phyloP scores from a whole-genome alignment of 352 stramenopile species.

The Blastocystis sp. region DNA sequence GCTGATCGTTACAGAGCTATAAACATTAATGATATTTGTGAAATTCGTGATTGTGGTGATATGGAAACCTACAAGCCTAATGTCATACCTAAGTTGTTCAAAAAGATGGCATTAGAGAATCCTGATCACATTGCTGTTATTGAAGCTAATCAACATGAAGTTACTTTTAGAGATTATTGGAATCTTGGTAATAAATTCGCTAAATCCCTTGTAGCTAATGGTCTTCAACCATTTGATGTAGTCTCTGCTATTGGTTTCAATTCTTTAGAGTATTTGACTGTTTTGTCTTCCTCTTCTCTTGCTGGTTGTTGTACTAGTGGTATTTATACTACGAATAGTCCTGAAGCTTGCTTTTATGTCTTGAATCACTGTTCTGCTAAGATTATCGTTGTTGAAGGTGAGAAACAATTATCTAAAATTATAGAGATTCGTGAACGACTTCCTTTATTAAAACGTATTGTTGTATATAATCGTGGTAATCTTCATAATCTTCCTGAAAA shows the following conservation, averaged over 20 bases:
- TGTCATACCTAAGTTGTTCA: slow-evolving; percentile 4
- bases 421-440: slow-evolving; percentile 45
- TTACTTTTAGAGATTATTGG: slow-evolving; percentile 45
- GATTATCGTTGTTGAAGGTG: slow-evolving; percentile 58
- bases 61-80: background rate
- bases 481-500: background rate
- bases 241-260: slow-evolving; percentile 72
- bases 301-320: slow-evolving; percentile 57
- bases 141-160: background rate
- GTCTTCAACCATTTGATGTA: slow-evolving; percentile 54
- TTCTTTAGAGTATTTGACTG: slow-evolving; percentile 60
- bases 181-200: slow-evolving; percentile 55
- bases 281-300: slow-evolving; percentile 61
- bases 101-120: background rate
- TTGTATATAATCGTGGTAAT: slow-evolving; percentile 23
- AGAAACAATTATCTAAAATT: slow-evolving; percentile 58
- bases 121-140: slow-evolving; percentile 7
- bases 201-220: slow-evolving; percentile 56
- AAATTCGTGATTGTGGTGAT: slow-evolving; percentile 15
- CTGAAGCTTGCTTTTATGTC: slow-evolving; percentile 58
- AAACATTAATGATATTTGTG: slow-evolving; percentile 27
- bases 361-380: slow-evolving; percentile 59
- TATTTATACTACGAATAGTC: slow-evolving; percentile 69
- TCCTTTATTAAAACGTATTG: slow-evolving; percentile 7
- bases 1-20: slow-evolving; percentile 14